phyloP scores from a whole-genome alignment of 345 rosid genomes.

The Pistacia integerrima region DNA sequence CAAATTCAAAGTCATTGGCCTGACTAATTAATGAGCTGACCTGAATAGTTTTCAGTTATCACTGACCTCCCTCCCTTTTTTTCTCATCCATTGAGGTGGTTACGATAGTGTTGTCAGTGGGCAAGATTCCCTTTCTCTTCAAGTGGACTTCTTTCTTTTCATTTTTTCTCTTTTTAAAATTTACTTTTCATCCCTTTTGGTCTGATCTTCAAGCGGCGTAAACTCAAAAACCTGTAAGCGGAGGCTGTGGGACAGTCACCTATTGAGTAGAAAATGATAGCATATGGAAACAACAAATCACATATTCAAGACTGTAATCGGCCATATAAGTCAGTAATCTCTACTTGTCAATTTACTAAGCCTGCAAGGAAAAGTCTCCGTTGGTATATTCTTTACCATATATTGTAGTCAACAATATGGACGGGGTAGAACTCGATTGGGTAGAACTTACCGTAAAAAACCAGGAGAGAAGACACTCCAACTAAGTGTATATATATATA shows the following conservation, averaged over 20 bases:
- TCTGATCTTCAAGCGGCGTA: background rate
- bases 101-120: conserved; percentile 9
- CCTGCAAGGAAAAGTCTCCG: no score
- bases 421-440: no score
- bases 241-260: background rate
- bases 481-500: no score
- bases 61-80: conserved; percentile 12
- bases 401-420: no score
- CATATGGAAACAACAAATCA: background rate
- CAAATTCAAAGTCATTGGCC: background rate
- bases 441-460: no score
- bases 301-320: no score
- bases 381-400: no score
- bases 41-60: conserved; percentile 1
- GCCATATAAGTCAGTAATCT: background rate
- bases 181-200: background rate
- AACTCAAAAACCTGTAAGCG: background rate
- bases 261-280: conserved; percentile 7
- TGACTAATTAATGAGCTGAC: conserved; percentile 10
- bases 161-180: background rate
- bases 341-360: no score
- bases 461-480: no score
- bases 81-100: conserved; percentile 27
- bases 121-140: conserved; percentile 4
- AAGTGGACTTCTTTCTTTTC: background rate